A percentile compares a stretch with the other conserved stretches of the same genome.
These are phyloP conservation scores for Linum tenue DNA, from an alignment of 345 rosid species.

Conservation along the genomic window DNA sequence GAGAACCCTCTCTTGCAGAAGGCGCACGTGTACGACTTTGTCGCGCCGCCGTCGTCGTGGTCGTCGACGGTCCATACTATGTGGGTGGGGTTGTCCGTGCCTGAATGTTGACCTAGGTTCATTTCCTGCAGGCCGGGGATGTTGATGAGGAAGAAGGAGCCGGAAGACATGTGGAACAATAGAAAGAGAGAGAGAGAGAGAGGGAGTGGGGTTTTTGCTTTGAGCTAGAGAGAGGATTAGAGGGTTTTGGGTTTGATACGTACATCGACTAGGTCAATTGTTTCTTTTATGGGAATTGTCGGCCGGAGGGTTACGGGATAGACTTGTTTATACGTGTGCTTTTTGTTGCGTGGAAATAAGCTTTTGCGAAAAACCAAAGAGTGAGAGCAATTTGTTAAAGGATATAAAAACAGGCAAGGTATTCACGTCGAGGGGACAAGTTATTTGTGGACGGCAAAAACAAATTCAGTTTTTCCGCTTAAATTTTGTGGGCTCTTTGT, in stretches of 20 bases:
- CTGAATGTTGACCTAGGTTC: conserved; percentile 18
- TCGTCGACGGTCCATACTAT: conserved; percentile 16
- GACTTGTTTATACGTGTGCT: no score
- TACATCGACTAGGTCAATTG: background rate
- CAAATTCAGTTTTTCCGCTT: no score
- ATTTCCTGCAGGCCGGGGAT: background rate
- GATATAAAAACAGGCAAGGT: no score
- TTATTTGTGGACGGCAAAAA: no score
- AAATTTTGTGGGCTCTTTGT: no score
- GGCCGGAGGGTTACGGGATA: background rate
- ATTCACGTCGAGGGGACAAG: no score
- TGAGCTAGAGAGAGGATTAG: background rate
- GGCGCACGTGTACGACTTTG: conserved; percentile 22
- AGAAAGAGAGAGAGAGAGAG: background rate
- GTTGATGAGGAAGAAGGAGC: background rate
- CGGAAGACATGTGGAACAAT: background rate
- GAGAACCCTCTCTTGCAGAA: conserved; percentile 27
- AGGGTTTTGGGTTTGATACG: no score
- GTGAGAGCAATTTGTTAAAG: no score
- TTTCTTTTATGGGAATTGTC: background rate
- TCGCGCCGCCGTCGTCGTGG: conserved; percentile 7
- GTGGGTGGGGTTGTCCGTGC: conserved; percentile 15
- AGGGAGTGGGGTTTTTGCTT: background rate
- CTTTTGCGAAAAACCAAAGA: no score
- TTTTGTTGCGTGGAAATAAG: no score